Evolutionary conservation across 2,329 filamentous ascomycete genomes (phyloP).

Genomic region (Fusarium papillatum): DNA sequence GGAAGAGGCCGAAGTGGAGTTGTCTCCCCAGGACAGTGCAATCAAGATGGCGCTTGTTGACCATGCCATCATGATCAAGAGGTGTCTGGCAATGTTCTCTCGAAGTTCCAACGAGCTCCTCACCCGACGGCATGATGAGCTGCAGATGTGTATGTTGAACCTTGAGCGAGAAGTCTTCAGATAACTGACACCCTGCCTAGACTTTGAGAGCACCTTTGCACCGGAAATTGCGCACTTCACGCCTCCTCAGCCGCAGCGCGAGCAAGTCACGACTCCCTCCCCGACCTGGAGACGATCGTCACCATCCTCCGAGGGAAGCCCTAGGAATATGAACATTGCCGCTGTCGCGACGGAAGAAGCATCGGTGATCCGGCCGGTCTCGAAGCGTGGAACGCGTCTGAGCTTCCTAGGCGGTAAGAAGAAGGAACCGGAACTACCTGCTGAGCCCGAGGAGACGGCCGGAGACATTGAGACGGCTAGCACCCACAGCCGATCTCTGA

Average conservation of each 20-base stretch:
- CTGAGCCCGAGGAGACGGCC: conserved; percentile 46
- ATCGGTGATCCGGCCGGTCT: conserved; percentile 64
- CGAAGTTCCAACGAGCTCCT: conserved; percentile 73
- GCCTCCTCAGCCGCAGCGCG: conserved; percentile 60
- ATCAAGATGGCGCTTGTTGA: conserved; percentile 90
- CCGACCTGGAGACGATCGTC: conserved; percentile 64
- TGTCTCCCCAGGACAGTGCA: conserved; percentile 78
- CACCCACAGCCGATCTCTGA: conserved; percentile 46
- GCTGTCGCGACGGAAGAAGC: conserved; percentile 61
- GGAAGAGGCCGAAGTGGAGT: conserved; percentile 62
- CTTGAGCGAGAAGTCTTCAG: not conserved
- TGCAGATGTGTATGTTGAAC: conserved; percentile 72
- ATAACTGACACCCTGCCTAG: conserved; percentile 52
- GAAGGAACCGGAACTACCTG: conserved; percentile 53
- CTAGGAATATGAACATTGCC: conserved; percentile 49
- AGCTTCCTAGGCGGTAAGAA: conserved; percentile 70
- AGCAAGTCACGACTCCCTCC: conserved; percentile 57
- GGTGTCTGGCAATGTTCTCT: conserved; percentile 79
- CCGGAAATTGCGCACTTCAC: conserved; percentile 75
- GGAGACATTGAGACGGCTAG: conserved; percentile 50
- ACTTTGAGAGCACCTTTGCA: conserved; percentile 73
- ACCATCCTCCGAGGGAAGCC: conserved; percentile 56
- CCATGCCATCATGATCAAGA: conserved; percentile 89
- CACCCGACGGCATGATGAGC: conserved; percentile 68
- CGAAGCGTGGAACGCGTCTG: conserved; percentile 64